Conservation (phyloP, 106 monocot genomes). For the Ottelia alismoides region DNA sequence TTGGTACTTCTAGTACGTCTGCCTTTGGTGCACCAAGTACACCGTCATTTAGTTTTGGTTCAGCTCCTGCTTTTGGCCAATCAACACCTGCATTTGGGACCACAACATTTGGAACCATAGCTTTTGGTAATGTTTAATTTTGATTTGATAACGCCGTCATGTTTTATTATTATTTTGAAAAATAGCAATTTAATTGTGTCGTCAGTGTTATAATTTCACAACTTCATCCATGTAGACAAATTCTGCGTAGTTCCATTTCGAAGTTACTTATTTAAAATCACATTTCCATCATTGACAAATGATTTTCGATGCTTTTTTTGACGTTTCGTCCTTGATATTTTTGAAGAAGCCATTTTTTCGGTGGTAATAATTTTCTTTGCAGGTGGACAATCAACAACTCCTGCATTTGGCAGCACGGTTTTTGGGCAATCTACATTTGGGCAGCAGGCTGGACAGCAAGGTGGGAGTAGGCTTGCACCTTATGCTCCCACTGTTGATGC, state of each 20-base stretch:
- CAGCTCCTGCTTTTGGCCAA: constrained; percentile 21
- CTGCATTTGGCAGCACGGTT: constrained; percentile 58
- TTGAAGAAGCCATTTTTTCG: too few species aligned
- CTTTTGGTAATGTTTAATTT: too few species aligned
- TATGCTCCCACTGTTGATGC: constrained; percentile 57
- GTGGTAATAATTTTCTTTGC: constrained; percentile 3
- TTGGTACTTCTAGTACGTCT: constrained; percentile 36
- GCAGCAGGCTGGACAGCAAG: constrained; percentile 37
- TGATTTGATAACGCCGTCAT: too few species aligned
- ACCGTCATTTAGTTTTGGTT: constrained; percentile 35
- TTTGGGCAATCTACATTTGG: constrained; percentile 69
- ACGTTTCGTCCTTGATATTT: too few species aligned
- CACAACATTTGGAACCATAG: constrained; percentile 48
- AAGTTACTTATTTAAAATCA: too few species aligned
- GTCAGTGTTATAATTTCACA: too few species aligned
- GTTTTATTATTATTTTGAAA: too few species aligned
- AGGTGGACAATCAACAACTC: constrained; percentile 63
- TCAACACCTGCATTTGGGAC: constrained; percentile 42
- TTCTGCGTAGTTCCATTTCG: too few species aligned
- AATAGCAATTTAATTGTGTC: too few species aligned
- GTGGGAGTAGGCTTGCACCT: constrained; percentile 58
- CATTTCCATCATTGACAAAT: too few species aligned
- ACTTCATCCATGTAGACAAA: too few species aligned
- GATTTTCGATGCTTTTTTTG: too few species aligned
- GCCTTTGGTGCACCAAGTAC: constrained; percentile 37